phyloP scores from a whole-genome alignment of 2,329 filamentous ascomycete species.

The Aspergillus spinulosporus region DNA sequence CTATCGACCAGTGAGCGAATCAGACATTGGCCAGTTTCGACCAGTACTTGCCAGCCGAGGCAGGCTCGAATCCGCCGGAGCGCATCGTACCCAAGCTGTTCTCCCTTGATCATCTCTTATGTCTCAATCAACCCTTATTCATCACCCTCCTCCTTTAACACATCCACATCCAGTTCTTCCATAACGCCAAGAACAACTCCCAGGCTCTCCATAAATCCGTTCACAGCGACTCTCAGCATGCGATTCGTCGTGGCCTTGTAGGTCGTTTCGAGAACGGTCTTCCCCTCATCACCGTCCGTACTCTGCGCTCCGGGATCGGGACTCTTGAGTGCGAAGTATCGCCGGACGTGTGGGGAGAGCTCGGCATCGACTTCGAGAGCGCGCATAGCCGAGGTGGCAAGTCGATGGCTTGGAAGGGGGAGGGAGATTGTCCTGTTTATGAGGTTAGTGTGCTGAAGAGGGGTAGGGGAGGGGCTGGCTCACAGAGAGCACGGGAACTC shows the following conservation, averaged over 20 bases:
- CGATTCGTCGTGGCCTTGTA: conserved; percentile 91
- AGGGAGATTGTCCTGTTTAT: conserved; percentile 66
- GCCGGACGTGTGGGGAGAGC: conserved; percentile 77
- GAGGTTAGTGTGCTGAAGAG: conserved; percentile 10
- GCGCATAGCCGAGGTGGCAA: conserved; percentile 73
- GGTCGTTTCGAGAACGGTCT: conserved; percentile 66
- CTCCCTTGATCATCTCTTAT: neutral
- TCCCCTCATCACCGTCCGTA: conserved; percentile 29
- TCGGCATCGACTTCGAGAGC: conserved; percentile 84
- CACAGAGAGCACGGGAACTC: conserved; percentile 45
- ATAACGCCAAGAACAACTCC: conserved; percentile 84
- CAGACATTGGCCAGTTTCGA: neutral
- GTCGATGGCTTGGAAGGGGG: conserved; percentile 76
- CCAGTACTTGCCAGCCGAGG: neutral
- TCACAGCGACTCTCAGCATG: conserved; percentile 94
- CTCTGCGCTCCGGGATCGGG: conserved; percentile 25
- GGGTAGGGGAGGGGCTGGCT: conserved; percentile 17
- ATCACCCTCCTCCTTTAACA: conserved; percentile 54
- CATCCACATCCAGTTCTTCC: conserved; percentile 84
- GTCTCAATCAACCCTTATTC: conserved; percentile 19
- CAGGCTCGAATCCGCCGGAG: neutral
- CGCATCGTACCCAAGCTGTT: neutral
- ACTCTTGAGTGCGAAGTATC: conserved; percentile 63
- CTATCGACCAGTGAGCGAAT: neutral
- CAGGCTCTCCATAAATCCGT: conserved; percentile 91